These are phyloP conservation scores for Noccaea caerulescens DNA, from an alignment of 345 rosid species.

Conservation along the genomic window DNA sequence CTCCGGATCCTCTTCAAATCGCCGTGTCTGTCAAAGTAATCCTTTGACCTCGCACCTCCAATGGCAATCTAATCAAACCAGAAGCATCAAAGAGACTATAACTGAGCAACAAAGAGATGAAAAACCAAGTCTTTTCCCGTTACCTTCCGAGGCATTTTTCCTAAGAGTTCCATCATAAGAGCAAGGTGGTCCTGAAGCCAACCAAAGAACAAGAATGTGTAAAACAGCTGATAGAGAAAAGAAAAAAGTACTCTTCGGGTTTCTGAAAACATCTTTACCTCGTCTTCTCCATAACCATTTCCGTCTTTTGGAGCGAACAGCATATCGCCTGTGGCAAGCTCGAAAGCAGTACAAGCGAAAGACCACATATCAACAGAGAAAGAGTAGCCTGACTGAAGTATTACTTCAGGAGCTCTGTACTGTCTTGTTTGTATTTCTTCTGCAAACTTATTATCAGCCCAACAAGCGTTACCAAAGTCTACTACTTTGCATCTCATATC, in stretches of 20 bases:
- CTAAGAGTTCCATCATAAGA: slow-evolving; percentile 94
- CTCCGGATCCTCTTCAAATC: slow-evolving; percentile 95
- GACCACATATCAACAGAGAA: slow-evolving; percentile 97
- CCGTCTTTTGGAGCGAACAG: slow-evolving; percentile 86
- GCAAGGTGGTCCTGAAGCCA: slow-evolving; percentile 92
- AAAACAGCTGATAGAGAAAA: neutral
- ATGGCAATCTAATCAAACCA: slow-evolving; percentile 67
- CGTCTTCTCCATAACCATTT: slow-evolving; percentile 82
- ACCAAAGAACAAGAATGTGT: slow-evolving; percentile 26
- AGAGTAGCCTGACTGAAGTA: slow-evolving; percentile 77
- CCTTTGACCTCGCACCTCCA: slow-evolving; percentile 87
- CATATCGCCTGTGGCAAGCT: slow-evolving; percentile 97
- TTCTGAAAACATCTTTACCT: slow-evolving; percentile 53
- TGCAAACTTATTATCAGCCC: slow-evolving; percentile 76
- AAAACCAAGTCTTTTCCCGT: slow-evolving; percentile 12
- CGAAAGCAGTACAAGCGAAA: slow-evolving; percentile 92
- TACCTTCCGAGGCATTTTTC: slow-evolving; percentile 96
- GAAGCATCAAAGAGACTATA: slow-evolving; percentile 22
- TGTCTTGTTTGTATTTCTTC: slow-evolving; percentile 95
- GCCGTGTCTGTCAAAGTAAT: slow-evolving; percentile 91
- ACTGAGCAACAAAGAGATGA: neutral
- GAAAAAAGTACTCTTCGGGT: neutral
- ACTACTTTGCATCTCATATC: slow-evolving; percentile 90
- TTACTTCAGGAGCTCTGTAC: slow-evolving; percentile 96
- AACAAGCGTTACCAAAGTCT: slow-evolving; percentile 92